Percentiles rank a stretch among this genome's conserved stretches.
These are phyloP conservation scores for Paratrimastix pyriformis DNA, from an alignment of 78 protist species.

Conservation along the genomic window DNA sequence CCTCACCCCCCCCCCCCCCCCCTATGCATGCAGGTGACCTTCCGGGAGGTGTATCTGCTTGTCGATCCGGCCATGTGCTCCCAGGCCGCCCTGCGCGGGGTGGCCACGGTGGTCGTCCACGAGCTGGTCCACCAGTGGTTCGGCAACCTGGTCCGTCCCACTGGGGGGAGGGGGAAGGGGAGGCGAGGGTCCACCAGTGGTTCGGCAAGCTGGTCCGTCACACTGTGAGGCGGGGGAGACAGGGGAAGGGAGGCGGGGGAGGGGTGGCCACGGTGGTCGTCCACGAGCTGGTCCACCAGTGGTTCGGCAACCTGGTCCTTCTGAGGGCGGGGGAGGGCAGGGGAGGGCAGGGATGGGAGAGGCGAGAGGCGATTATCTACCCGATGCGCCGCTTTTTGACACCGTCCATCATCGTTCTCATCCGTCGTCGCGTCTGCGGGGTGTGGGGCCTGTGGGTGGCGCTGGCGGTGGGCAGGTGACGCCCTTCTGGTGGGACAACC, in stretches of 20 bases:
- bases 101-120: slow-evolving; percentile 26
- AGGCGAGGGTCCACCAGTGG: too few relatives aligned
- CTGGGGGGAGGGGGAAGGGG: too few relatives aligned
- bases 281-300: slow-evolving; percentile 35
- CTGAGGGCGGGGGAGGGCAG: not conserved
- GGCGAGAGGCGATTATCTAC: too few relatives aligned
- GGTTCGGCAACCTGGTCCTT: slow-evolving; percentile 12
- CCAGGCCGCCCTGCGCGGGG: not conserved
- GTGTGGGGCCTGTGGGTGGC: too few relatives aligned
- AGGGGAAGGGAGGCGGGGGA: too few relatives aligned
- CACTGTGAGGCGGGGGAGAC: too few relatives aligned
- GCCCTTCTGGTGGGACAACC: not conserved
- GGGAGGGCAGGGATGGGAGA: too few relatives aligned
- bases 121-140: slow-evolving; percentile 27
- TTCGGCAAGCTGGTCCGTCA: too few relatives aligned
- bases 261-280: slow-evolving; percentile 19
- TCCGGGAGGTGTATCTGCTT: slow-evolving; percentile 55
- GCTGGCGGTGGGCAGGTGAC: too few relatives aligned
- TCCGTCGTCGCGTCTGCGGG: too few relatives aligned
- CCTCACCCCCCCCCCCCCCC: too few relatives aligned
- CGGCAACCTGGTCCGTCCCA: slow-evolving; percentile 22
- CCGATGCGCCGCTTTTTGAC: too few relatives aligned
- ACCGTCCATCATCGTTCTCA: not conserved
- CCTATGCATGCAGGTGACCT: slow-evolving; percentile 65
- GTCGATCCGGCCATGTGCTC: slow-evolving; percentile 20